Base-by-base conservation (phyloP, 352 stramenopile species). In the Globisporangium paroecandrum region DNA sequence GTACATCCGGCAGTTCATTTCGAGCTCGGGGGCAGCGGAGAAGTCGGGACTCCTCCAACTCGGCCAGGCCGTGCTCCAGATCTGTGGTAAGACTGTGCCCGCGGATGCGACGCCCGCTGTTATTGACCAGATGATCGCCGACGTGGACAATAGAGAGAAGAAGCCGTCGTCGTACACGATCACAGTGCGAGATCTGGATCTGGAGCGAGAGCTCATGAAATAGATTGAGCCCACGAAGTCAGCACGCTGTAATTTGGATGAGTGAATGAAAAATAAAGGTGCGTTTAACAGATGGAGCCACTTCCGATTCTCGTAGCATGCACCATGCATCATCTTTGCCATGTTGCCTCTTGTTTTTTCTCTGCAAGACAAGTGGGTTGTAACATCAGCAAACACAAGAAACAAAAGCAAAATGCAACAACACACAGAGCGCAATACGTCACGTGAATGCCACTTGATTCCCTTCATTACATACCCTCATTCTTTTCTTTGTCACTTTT, bases 141-240 rank as follows among this genome's bases (percentile, higher is more conserved):
- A 87, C 32, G 72, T 81, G n/a, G 53, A 34, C 1, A 62, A 66
- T 15, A 25, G 60, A 54, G 32, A 34, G 71, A 69, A 60, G 54
- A 69, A 15, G 54, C 59, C 29, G 54, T 32, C 62, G 20, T 58
- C 32, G 24, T 90, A 84, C 65, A 81, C 83, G 12, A 68, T 95
- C 61, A 93, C 87, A 41, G 72, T 95, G 61, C 85, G 87, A 54
- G 85, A 95, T 69, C 65, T 95, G 20, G 87, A 93, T 64, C 70
- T 95, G 66, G 87, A 95, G 69, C 81, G 79, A 58, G 81, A 89
- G 64, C 78, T 93, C 61, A 91, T 93, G 85, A 90, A 84, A 69
- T 77, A 24, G 41, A 69, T 77, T 15, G 41, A 59, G 25, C 38
- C 25, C 34, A 59, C 41, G 15, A 49, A 51, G 43, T 51, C 43